Evolutionary conservation across 192 early-diverging fungal genomes (phyloP).

Genomic region (Coemansia sp.): DNA sequence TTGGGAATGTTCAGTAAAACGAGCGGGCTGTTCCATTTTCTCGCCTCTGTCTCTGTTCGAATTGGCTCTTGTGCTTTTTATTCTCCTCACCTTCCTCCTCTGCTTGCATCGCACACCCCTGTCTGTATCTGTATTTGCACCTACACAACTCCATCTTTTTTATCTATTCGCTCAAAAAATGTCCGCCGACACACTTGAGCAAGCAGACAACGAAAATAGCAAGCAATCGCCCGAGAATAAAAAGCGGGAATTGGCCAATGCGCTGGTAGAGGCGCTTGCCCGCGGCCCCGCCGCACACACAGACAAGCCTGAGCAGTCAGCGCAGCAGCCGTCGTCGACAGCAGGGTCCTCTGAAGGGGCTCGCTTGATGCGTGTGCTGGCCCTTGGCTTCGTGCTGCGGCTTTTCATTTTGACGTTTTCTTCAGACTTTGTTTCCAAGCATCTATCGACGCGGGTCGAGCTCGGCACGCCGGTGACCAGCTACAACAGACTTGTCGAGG

Average conservation of each 20-base stretch:
- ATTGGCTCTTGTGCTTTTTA: too few species aligned
- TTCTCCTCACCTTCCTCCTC: background rate
- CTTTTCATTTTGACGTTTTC: constrained; percentile 54
- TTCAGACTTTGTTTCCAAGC: constrained; percentile 32
- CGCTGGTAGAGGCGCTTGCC: constrained; percentile 2
- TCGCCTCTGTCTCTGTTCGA: background rate
- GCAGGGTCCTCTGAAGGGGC: constrained; percentile 14
- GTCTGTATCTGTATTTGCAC: background rate
- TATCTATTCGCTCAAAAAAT: background rate
- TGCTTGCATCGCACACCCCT: background rate
- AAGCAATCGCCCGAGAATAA: background rate
- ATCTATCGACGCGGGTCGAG: constrained; percentile 67
- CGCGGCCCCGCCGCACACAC: background rate
- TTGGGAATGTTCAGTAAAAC: too few species aligned
- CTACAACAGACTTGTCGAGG: constrained; percentile 85
- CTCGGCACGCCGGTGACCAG: constrained; percentile 85
- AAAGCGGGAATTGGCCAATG: constrained; percentile 2
- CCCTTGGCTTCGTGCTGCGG: constrained; percentile 26
- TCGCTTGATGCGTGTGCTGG: constrained; percentile 19
- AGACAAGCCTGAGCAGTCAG: background rate
- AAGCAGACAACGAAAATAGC: constrained; percentile 2
- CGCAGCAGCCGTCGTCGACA: background rate
- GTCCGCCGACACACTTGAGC: constrained; percentile 1
- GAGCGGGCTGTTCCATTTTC: background rate
- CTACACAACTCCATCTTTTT: background rate